Base-by-base conservation (phyloP, 129 eudicot genomes). In the Centella asiatica region DNA sequence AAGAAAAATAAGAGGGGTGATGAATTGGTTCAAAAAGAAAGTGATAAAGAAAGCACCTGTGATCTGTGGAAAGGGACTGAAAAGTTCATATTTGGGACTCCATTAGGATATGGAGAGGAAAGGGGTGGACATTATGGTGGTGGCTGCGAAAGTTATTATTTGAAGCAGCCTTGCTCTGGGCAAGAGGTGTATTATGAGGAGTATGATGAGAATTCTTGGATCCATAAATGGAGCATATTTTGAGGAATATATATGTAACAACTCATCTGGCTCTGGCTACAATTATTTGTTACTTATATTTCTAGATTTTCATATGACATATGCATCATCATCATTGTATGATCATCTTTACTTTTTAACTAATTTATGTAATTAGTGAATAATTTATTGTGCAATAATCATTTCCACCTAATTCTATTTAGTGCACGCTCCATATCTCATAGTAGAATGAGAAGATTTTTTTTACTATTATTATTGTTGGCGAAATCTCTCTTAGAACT, bases 51-150 rank as follows among this genome's bases (percentile, higher is more conserved):
- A 36, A 61, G 79, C 31, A 56, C 57, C 17, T 20, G 4, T 48
- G 81, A 81, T 56, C 78, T 68, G 32, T 90, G 95, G 85, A 72
- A 76, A 44, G 44, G 48, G 6, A 60, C 81, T 64, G 95, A 74
- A 40, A 78, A 68, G 73, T 85, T 78, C 63, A 66, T 89, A 2
- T 89, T 85, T 42, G 85, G 97, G 19, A 55, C 68, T 14, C 82
- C 90, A 17, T 20, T 62, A 42, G 63, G 61, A 31, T 55, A 33
- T 26, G 44, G 28, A 72, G n/a, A 24, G 25, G 13, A 32, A 25
- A 62, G 53, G 31, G 17, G 12, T 18, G 34, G 39, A 40, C 39
- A 57, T 57, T 13, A 12, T 24, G 40, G 14, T 34, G n/a, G n/a
- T 46, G 24, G 24, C 18, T 12, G n/a, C 3, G 62, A 56, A 32